These are phyloP conservation scores for Plicaturopsis crispa DNA, from an alignment of 768 basidiomycete species.

Conservation along the genomic window DNA sequence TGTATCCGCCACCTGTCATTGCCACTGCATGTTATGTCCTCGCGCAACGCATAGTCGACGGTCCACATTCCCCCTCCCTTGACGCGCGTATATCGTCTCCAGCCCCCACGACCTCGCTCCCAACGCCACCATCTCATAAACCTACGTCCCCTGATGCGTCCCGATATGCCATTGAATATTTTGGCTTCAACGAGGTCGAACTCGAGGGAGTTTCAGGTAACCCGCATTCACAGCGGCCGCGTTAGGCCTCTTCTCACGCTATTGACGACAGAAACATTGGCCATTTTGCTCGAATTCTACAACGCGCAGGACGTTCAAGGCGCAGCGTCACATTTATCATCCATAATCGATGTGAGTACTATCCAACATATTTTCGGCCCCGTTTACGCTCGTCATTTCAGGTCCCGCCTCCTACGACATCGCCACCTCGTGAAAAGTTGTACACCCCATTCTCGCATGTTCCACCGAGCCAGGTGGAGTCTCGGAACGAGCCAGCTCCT, in stretches of 20 bases:
- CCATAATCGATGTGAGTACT: constrained; percentile 43
- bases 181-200: constrained; percentile 54
- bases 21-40: constrained; percentile 76
- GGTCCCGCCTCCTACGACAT: constrained; percentile 41
- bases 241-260: constrained; percentile 2
- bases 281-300: constrained; percentile 70
- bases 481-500: constrained; percentile 13
- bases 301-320: constrained; percentile 46
- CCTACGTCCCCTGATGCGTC: constrained; percentile 64
- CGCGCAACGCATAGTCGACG: constrained; percentile 65
- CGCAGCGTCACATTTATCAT: constrained; percentile 39
- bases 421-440: constrained; percentile 25
- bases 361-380: constrained; percentile 1
- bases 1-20: constrained; percentile 61
- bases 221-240: too few species aligned
- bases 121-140: constrained; percentile 75
- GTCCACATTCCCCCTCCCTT: constrained; percentile 65
- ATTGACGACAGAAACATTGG: constrained; percentile 46
- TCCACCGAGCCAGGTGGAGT: constrained; percentile 8
- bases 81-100: constrained; percentile 67
- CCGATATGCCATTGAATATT: constrained; percentile 61
- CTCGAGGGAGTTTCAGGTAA: constrained; percentile 54
- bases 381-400: constrained; percentile 15
- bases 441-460: constrained; percentile 33
- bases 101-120: constrained; percentile 68